phyloP scores from a whole-genome alignment of 1,284 basidiomycete genomes.

The Ceratobasidium sp. region DNA sequence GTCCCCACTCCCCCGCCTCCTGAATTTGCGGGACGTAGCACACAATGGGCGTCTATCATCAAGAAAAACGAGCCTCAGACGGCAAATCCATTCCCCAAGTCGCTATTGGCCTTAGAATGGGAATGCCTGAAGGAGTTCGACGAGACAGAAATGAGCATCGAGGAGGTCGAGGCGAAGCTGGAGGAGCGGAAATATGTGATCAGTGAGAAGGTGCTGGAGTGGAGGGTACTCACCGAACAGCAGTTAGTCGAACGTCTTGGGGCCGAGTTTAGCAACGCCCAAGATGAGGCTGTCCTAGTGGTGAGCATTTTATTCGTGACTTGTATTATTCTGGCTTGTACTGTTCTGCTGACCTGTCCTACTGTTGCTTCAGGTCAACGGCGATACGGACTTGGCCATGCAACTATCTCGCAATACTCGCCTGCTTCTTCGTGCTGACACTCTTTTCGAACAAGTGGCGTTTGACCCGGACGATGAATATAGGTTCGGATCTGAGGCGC shows the following conservation, averaged over 20 bases:
- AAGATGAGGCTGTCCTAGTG: not conserved
- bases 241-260: not conserved
- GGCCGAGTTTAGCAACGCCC: not conserved
- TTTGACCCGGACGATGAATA: not conserved
- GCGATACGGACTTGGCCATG: not conserved
- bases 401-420: conserved; percentile 4
- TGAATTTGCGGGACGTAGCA: too few species aligned
- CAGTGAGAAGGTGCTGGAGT: not conserved
- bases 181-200: not conserved
- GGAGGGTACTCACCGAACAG: not conserved
- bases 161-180: not conserved
- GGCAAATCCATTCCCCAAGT: conserved; percentile 12
- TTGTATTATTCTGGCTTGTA: too few species aligned
- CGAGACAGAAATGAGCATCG: conserved; percentile 6
- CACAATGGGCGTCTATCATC: not conserved
- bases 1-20: too few species aligned
- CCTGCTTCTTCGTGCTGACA: conserved; percentile 27
- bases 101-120: not conserved
- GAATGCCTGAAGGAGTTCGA: not conserved
- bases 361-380: conserved; percentile 10
- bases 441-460: not conserved
- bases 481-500: not conserved
- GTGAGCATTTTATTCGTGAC: not conserved
- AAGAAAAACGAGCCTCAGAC: not conserved
- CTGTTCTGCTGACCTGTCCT: too few species aligned